Evolutionary conservation across 1,284 basidiomycete species (phyloP), one percentile per base, ranked within the genome.

Genomic region (Trametes versicolor): DNA sequence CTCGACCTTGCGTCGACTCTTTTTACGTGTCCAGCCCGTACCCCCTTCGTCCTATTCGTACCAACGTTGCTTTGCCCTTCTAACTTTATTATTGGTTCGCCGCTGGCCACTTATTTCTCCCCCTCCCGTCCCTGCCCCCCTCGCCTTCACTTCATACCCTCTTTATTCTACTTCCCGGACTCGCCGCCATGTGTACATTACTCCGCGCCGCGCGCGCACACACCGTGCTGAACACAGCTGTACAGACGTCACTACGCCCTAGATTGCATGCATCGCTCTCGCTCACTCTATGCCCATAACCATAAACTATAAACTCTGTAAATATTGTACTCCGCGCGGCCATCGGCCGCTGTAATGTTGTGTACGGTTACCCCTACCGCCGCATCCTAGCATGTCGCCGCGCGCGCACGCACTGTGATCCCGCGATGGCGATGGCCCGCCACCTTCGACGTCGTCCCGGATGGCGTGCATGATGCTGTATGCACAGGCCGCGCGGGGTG

Each of bases 151-250:
- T 63, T 19, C 60, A 63, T 63, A 65, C 61, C 61, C 56, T 62
- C 62, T 50, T 60, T 57, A 54, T 57, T 48, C 23, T 51, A 56
- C 59, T 58, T 49, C 39, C 32, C 60, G 61, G 60, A 59, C 61
- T 60, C 59, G 56, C 58, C 61, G 60, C 60, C 67, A 65, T 68
- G 53, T 66, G 68, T 67, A 69, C 62, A 64, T 39, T 58, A 68
- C 50, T 55, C 51, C 64, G 32, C 32, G 36, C 34, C 23, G 21
- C 37, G 21, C 17, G 43, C 32, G 34, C n/a, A 34, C 51, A 60
- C n/a, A 32, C 23, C 23, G 34, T 7, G 37, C 53, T 27, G 25
- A n/a, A 17, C 25, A 19, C 23, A 23, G 29, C 50, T 53, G 50
- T 53, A 47, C 43, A 37, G 15, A 60, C 21, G 27, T 10, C 34